A percentile compares a stretch with the other conserved stretches of the same genome.
Evolutionary conservation across 208 protist species (phyloP).

Genomic region (Leptomonas seymouri): DNA sequence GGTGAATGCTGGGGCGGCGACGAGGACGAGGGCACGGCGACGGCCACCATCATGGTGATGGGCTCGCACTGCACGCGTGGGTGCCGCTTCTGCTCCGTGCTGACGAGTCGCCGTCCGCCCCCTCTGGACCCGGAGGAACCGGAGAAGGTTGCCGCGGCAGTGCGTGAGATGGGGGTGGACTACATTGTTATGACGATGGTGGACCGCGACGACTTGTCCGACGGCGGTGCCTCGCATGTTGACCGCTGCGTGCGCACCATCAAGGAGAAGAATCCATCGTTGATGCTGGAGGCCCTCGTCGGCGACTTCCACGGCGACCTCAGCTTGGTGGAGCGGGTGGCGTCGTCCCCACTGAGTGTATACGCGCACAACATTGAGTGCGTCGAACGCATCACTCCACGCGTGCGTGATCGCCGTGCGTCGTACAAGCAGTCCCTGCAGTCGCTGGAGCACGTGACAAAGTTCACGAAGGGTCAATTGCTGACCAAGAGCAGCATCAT

Average conservation of each 20-base stretch:
- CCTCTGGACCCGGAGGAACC: constrained; percentile 96
- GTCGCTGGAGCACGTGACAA: constrained; percentile 93
- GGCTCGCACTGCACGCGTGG: constrained; percentile 98
- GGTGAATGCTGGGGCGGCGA: constrained; percentile 97
- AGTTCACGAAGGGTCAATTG: constrained; percentile 76
- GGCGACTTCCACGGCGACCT: constrained; percentile 97
- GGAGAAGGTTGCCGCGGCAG: constrained; percentile 91
- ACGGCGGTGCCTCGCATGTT: constrained; percentile 95
- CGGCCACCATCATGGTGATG: constrained; percentile 99
- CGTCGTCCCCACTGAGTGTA: constrained; percentile 94
- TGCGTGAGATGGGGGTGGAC: constrained; percentile 96
- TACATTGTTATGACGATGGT: constrained; percentile 99
- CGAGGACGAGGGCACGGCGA: constrained; percentile 86
- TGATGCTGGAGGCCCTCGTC: constrained; percentile 97
- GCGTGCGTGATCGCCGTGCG: constrained; percentile 95
- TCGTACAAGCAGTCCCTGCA: constrained; percentile 95
- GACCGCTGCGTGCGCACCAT: constrained; percentile 88
- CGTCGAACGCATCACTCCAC: constrained; percentile 91
- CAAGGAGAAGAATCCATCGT: constrained; percentile 72
- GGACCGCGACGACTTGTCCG: constrained; percentile 95
- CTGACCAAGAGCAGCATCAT: constrained; percentile 99
- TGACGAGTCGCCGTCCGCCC: constrained; percentile 94
- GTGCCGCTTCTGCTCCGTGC: constrained; percentile 98
- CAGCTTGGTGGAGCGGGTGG: constrained; percentile 85
- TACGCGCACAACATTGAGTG: constrained; percentile 99